Conservation (phyloP, 805 yeast species). For the Brettanomyces sp. region DNA sequence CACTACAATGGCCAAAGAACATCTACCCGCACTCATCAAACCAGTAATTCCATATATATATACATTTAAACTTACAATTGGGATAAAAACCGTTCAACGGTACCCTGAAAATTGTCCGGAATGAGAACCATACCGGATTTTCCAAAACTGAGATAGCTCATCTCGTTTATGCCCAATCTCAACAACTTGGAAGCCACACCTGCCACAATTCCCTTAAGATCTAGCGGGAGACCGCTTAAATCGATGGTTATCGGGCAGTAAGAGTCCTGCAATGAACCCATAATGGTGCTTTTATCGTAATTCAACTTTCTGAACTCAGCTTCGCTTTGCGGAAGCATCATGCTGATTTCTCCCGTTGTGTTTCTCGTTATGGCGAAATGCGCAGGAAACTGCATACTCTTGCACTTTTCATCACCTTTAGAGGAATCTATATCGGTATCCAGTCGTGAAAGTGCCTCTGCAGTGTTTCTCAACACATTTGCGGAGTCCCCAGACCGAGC, state of each 20-base stretch:
- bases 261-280: conserved; percentile 49
- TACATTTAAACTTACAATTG: neutral
- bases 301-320: conserved; percentile 28
- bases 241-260: conserved; percentile 51
- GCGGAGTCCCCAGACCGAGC: conserved; percentile 42
- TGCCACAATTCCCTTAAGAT: conserved; percentile 58
- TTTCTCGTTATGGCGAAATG: conserved; percentile 47
- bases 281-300: conserved; percentile 30
- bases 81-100: conserved; percentile 9
- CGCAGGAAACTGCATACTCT: conserved; percentile 20
- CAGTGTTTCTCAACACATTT: conserved; percentile 33
- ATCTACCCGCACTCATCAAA: no score
- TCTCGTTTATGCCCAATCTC: conserved; percentile 29
- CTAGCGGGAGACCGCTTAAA: conserved; percentile 42
- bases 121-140: conserved; percentile 50
- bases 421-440: conserved; percentile 8
- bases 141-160: conserved; percentile 55
- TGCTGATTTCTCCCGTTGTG: conserved; percentile 39
- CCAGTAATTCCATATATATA: neutral
- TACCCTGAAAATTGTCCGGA: conserved; percentile 32
- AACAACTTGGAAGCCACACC: conserved; percentile 47
- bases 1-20: no score
- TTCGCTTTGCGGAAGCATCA: conserved; percentile 35
- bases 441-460: conserved; percentile 24
- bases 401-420: neutral